Evolutionary conservation across 2,329 filamentous ascomycete genomes (phyloP), one percentile per base, ranked within the genome.

Genomic region (Akanthomyces uredinophilus): DNA sequence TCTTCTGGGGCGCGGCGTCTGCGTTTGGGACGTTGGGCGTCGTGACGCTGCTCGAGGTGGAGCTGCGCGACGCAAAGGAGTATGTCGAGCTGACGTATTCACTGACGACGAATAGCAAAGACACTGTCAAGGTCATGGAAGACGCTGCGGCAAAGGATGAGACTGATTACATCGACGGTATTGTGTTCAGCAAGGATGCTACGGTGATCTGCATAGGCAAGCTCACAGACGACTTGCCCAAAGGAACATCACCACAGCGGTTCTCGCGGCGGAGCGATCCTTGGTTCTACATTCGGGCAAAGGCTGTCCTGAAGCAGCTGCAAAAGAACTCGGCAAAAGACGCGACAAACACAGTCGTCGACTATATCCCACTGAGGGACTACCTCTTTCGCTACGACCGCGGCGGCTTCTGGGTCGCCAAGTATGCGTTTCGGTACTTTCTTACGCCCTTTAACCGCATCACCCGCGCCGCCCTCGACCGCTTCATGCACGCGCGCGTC

Each of bases 211-310:
- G 88, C 70, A 78, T 80, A 0, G 89, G 89, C 0, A 77, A 76
- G 11, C 74, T 89, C 18, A 79, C 80, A 0, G 77, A 88, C 56
- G 69, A 75, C 0, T 64, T 79, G 0, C 79, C 79, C 0, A 60
- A 70, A 0, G 73, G 71, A 1, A 63, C 65, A 3, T 70, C 70
- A 50, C 67, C 75, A 1, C 74, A 73, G 27, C 76, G 70, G 0
- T 89, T 91, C 71, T 82, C 81, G n/a, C 77, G 81, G 13, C 75
- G 82, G 0, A 72, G 71, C 4, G 89, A 92, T 66, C 84, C 87
- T 0, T 92, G 89, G 90, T 91, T 90, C 69, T 92, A 91, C 64
- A 75, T 91, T 3, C 88, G 89, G 65, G 87, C 83, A 1, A 74
- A 84, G 65, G 72, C 78, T n/a, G 69, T 72, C 43, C 67, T 71